phyloP scores from a whole-genome alignment of 108 stramenopile genomes.

The Skeletonema potamos region DNA sequence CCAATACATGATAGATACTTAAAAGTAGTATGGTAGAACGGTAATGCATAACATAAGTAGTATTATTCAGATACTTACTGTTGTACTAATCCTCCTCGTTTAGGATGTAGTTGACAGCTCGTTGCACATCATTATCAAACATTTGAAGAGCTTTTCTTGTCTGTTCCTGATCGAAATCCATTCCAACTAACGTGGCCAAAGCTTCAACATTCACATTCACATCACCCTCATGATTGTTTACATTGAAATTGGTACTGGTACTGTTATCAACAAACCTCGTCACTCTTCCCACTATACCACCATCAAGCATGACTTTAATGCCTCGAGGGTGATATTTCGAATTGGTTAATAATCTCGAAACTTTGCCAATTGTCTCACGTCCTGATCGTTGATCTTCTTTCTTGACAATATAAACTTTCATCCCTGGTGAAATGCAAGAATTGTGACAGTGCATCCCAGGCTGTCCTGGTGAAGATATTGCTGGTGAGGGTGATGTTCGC shows the following conservation, averaged over 20 bases:
- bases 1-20: no score
- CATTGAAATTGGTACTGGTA: no score
- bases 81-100: no score
- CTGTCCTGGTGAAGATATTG: neutral
- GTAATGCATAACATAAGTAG: no score
- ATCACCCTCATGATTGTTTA: no score
- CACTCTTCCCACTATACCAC: slow-evolving; percentile 20
- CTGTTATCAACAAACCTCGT: neutral
- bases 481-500: no score
- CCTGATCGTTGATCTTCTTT: slow-evolving; percentile 25
- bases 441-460: slow-evolving; percentile 6
- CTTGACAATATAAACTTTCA: slow-evolving; percentile 8
- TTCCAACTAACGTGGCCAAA: neutral
- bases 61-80: no score
- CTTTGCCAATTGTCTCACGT: slow-evolving; percentile 9
- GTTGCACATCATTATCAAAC: neutral
- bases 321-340: slow-evolving; percentile 18
- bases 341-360: slow-evolving; percentile 15
- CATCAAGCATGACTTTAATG: slow-evolving; percentile 23
- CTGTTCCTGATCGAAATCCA: neutral
- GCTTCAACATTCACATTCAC: no score
- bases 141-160: neutral
- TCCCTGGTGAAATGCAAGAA: neutral
- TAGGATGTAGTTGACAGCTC: neutral
- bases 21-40: no score